A percentile compares a stretch with the other conserved stretches of the same genome.
Evolutionary conservation across 1,284 basidiomycete genomes (phyloP).

Genomic region (Veloboletus limbatus): DNA sequence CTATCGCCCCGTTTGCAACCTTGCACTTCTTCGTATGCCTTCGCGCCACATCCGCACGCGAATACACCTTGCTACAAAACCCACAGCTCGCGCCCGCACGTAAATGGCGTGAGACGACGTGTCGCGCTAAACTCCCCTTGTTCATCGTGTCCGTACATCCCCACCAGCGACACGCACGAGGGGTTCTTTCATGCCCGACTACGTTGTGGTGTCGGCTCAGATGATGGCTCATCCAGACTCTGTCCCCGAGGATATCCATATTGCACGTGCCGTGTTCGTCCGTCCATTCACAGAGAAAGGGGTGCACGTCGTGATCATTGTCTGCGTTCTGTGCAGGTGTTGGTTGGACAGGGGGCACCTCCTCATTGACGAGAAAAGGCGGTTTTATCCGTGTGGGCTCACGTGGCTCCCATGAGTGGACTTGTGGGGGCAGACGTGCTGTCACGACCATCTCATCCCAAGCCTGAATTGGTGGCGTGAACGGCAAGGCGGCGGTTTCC

Average conservation of each 20-base stretch:
- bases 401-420: slow-evolving; percentile 3
- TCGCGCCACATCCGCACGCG: slow-evolving; percentile 27
- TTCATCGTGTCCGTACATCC: slow-evolving; percentile 28
- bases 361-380: neutral
- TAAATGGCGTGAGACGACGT: slow-evolving; percentile 27
- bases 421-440: neutral
- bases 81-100: slow-evolving; percentile 21
- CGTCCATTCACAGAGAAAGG: slow-evolving; percentile 25
- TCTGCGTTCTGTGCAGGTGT: neutral
- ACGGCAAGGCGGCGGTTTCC: neutral
- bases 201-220: slow-evolving; percentile 20
- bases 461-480: neutral
- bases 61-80: slow-evolving; percentile 28
- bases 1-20: slow-evolving; percentile 14
- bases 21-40: slow-evolving; percentile 32
- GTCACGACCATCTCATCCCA: slow-evolving; percentile 11
- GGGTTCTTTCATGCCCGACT: slow-evolving; percentile 19
- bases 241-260: slow-evolving; percentile 20
- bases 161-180: slow-evolving; percentile 21
- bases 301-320: slow-evolving; percentile 12
- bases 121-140: slow-evolving; percentile 29
- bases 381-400: neutral
- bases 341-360: neutral
- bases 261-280: slow-evolving; percentile 24
- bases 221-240: slow-evolving; percentile 27